Base-by-base conservation (phyloP, 129 eudicot species). In the Logfia minima region DNA sequence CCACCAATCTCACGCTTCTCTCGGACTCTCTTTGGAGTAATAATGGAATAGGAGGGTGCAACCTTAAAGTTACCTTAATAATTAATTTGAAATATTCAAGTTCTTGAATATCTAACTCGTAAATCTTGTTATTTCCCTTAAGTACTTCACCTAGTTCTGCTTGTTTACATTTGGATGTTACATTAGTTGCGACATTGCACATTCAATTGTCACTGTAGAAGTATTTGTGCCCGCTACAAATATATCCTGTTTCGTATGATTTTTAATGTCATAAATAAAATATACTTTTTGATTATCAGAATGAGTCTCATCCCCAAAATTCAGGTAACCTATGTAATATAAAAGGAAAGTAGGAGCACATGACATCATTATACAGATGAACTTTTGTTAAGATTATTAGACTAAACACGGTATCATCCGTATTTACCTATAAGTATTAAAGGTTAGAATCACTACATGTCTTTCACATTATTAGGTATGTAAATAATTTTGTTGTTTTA, bases 31-130 rank as follows among this genome's bases (percentile, higher is more conserved):
- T 10, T 0, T 18, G 53, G 3, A 11, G 35, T 61, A 61, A 9
- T 18, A 61, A 61, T 8, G 67, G 67, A 8, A 61, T 35, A 61
- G 67, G 67, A 61, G 67, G 16, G 24, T 61, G 67, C 67, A 61
- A 61, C 34, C 67, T 22, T 8, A 61, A 61, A 11, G 67, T 61
- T 61, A 24, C 67, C 34, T 61, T 61, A 0, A 61, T 61, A 16
- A 61, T 35, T 10, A 61, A 26, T 24, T 24, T 24, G 0, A 24
- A 24, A n/a, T 61, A 61, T 34, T 61, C 32, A 61, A 61, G 66
- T 23, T 61, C 66, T 66, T 32, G 70, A 66, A 66, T 66, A 18
- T 66, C 70, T 5, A 48, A 66, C 16, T 66, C 70, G 0, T 66
- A 31, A 32, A 66, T 31, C 26, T 28, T 66, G 3, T 32, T 29